Conservation (phyloP, 129 eudicot genomes). For the Centaurea solstitialis region DNA sequence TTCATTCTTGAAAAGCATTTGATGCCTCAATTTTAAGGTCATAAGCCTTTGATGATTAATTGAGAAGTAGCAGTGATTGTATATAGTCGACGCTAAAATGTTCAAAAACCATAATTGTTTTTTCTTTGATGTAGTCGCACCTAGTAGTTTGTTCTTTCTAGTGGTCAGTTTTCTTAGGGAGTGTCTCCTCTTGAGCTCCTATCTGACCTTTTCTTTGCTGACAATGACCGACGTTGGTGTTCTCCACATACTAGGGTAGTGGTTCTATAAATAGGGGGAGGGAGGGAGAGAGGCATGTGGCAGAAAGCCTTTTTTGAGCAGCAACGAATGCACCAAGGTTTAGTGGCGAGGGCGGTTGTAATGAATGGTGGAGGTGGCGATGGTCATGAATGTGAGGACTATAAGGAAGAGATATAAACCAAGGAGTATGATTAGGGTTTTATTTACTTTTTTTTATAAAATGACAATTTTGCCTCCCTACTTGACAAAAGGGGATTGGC, state of each 20-base stretch:
- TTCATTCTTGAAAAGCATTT: no score
- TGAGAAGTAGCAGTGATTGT: conserved; percentile 38
- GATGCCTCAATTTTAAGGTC: not conserved
- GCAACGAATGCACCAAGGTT: no score
- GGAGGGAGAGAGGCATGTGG: no score
- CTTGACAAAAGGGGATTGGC: no score
- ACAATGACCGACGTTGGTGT: not conserved
- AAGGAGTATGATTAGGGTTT: no score
- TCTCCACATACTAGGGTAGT: not conserved
- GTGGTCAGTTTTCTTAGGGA: conserved; percentile 40
- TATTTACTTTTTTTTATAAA: no score
- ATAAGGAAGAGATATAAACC: no score
- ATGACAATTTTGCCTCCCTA: no score
- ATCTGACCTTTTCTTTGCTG: not conserved
- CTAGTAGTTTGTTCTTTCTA: conserved; percentile 23
- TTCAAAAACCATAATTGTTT: conserved; percentile 52
- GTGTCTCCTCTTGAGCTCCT: conserved; percentile 52
- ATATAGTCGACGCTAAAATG: conserved; percentile 72
- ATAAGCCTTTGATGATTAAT: not conserved
- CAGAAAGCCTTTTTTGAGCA: no score
- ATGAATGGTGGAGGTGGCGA: no score
- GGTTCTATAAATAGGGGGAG: not conserved
- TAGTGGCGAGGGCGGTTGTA: no score
- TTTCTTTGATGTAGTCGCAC: conserved; percentile 7
- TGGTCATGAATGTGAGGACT: no score